Conservation (phyloP, 2,329 filamentous ascomycete species). For the Trichoderma cornu-damae region DNA sequence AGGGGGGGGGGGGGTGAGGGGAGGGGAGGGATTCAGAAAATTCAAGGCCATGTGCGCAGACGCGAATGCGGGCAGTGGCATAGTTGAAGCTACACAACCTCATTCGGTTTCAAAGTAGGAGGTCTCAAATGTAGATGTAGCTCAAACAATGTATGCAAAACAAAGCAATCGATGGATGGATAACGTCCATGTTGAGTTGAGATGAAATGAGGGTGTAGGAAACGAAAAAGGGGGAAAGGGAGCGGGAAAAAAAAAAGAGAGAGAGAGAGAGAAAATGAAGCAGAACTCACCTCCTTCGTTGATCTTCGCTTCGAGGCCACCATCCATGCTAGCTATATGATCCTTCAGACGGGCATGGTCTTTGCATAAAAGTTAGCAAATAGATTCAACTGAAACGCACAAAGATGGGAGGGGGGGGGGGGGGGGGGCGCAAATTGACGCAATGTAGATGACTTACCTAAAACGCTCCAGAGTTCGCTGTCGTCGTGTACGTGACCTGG, state of each 20-base stretch:
- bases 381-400: background rate
- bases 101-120: no score
- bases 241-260: background rate
- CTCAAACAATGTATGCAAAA: no score
- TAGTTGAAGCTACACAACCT: no score
- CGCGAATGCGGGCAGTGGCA: no score
- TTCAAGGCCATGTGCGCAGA: no score
- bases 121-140: no score
- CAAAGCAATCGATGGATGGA: no score
- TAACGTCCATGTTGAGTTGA: no score
- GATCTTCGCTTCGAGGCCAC: slow-evolving; percentile 82
- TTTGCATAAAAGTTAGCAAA: slow-evolving; percentile 32
- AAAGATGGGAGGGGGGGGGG: background rate
- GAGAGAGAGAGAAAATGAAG: background rate
- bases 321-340: slow-evolving; percentile 78
- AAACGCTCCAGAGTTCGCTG: slow-evolving; percentile 91
- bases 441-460: slow-evolving; percentile 56
- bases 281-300: slow-evolving; percentile 82
- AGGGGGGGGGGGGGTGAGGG: no score
- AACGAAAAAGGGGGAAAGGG: background rate
- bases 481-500: slow-evolving; percentile 94
- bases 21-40: no score
- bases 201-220: no score
- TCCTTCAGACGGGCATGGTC: slow-evolving; percentile 93
- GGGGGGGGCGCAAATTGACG: background rate